phyloP scores from a whole-genome alignment of 148 eudicot genomes.

The Amaranthus cruentus region DNA sequence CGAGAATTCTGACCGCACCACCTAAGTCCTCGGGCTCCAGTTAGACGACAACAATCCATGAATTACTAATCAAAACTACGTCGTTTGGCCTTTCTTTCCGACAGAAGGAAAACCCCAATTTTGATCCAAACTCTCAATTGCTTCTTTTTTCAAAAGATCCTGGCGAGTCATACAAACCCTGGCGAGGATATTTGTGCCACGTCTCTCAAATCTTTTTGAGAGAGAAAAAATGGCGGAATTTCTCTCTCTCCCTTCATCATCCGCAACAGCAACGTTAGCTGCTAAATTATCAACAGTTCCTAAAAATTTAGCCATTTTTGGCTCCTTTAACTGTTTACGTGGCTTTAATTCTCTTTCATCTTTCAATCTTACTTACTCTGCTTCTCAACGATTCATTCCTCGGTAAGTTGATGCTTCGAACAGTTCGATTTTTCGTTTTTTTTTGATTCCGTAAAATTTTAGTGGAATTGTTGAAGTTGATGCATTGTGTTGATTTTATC shows the following conservation, averaged over 20 bases:
- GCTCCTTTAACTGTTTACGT: slow-evolving; percentile 16
- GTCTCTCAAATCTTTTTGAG: not conserved
- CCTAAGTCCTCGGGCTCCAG: not conserved
- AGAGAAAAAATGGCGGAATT: slow-evolving; percentile 36
- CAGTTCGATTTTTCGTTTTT: not conserved
- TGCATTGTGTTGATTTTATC: not conserved
- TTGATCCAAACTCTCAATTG: not conserved
- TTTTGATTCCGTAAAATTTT: not conserved
- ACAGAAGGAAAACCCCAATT: not conserved
- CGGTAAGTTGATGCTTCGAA: slow-evolving; percentile 26
- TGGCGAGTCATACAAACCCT: too few relatives aligned
- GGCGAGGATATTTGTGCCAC: too few relatives aligned
- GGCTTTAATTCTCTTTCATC: slow-evolving; percentile 25
- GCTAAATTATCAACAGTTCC: slow-evolving; percentile 19
- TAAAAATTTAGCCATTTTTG: slow-evolving; percentile 22
- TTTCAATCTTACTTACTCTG: slow-evolving; percentile 8
- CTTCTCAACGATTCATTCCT: slow-evolving; percentile 13
- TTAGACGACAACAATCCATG: not conserved
- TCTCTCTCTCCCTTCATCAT: slow-evolving; percentile 30
- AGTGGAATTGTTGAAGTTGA: not conserved
- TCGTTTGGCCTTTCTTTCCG: not conserved
- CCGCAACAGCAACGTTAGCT: not conserved
- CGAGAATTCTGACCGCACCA: too few relatives aligned
- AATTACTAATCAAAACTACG: not conserved
- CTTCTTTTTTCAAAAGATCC: too few relatives aligned